A percentile compares a stretch with the other conserved stretches of the same genome.
phyloP scores from a whole-genome alignment of 306 rosid genomes.

The Cicer arietinum region DNA sequence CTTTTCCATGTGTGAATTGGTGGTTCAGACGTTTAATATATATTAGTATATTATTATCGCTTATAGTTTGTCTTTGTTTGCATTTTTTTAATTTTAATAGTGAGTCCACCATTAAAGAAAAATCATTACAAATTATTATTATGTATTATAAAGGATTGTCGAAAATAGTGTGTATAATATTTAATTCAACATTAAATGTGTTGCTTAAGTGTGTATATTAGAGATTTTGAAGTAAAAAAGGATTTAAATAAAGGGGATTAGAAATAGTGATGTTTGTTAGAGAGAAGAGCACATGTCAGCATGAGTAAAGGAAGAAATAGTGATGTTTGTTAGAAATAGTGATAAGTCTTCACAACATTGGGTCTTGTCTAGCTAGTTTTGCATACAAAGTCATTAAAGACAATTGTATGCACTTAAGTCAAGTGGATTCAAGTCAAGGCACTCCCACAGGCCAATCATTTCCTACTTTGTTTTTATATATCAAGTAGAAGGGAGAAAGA shows the following conservation, averaged over 20 bases:
- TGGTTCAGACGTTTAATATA: background rate
- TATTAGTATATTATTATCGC: too few relatives aligned
- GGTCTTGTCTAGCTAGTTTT: constrained; percentile 8
- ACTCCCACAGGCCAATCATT: background rate
- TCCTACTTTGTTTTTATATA: constrained; percentile 8
- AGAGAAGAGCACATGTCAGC: background rate
- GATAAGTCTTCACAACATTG: background rate
- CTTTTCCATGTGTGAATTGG: background rate
- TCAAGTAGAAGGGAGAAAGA: constrained; percentile 21
- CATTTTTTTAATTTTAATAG: too few relatives aligned
- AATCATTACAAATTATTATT: too few relatives aligned
- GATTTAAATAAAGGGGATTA: background rate
- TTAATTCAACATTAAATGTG: background rate
- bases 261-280: constrained; percentile 7
- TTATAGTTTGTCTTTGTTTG: too few relatives aligned
- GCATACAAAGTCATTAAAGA: background rate
- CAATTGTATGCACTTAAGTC: background rate
- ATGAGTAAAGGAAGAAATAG: background rate
- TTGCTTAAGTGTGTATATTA: constrained; percentile 1
- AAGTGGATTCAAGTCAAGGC: constrained; percentile 26
- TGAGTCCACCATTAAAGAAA: too few relatives aligned
- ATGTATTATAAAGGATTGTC: too few relatives aligned
- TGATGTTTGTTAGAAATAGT: background rate
- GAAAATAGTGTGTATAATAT: too few relatives aligned
- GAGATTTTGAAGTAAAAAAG: background rate